Evolutionary conservation across 257 asterid genomes (phyloP).

Genomic region (Scutellaria minor): DNA sequence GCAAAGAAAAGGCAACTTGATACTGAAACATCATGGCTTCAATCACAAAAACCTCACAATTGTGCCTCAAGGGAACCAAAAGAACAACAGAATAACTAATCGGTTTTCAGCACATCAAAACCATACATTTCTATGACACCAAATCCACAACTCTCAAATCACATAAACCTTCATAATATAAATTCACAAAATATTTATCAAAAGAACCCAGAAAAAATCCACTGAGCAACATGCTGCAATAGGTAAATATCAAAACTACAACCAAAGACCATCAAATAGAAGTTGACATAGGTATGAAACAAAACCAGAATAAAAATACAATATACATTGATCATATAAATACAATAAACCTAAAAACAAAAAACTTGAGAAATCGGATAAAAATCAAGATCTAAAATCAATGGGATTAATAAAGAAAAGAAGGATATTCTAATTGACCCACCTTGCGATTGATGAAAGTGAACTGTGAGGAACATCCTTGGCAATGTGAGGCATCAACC

Average conservation of each 20-base stretch:
- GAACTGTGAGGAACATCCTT: constrained; percentile 94
- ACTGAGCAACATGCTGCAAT: background rate
- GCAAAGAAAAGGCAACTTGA: background rate
- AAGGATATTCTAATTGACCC: constrained; percentile 3
- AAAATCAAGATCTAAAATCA: constrained; percentile 25
- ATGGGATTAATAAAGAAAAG: constrained; percentile 2
- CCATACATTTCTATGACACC: constrained; percentile 7
- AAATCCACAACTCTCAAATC: constrained; percentile 8
- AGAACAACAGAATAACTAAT: constrained; percentile 8
- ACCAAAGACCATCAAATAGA: constrained; percentile 17
- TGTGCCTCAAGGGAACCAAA: constrained; percentile 1
- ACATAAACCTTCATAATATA: background rate
- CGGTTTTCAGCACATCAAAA: constrained; percentile 16
- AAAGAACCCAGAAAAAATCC: background rate
- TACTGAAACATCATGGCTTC: background rate
- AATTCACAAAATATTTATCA: background rate
- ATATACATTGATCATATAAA: background rate
- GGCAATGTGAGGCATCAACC: constrained; percentile 93
- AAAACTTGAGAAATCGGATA: constrained; percentile 16
- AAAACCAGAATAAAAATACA: background rate
- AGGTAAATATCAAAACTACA: constrained; percentile 27
- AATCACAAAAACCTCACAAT: background rate
- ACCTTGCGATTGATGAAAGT: constrained; percentile 99
- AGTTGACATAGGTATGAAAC: background rate
- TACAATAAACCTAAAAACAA: background rate